Base-by-base conservation (phyloP, 768 basidiomycete species). In the Ephemerocybe angulata region DNA sequence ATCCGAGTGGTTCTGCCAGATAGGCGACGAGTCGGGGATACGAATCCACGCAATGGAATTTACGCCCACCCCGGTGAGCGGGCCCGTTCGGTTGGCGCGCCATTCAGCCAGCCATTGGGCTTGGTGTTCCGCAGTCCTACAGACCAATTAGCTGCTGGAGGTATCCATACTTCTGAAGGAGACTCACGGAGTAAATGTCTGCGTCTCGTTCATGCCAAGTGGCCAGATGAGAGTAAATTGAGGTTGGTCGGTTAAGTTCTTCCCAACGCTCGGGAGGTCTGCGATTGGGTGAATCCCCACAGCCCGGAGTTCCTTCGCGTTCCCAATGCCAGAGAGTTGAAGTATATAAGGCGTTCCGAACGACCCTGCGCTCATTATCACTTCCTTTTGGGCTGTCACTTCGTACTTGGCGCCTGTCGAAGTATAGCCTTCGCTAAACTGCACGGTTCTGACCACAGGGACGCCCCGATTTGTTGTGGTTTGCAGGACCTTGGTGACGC, bases 11-110 rank as follows among this genome's bases (percentile, higher is more conserved):
- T 29, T 55, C 3, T 54, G 40, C 46, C 61, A 61, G 13, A 53
- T 54, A 17, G 56, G 44, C 12, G 58, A 62, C 66, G 17, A 65
- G 69, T 37, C 72, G 63, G 74, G 67, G 66, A 57, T 55, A 66
- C 75, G 54, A 57, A 63, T 13, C 60, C 60, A 58, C 47, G 57
- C 37, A 57, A 71, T 35, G 69, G 71, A 35, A 61, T 78, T 55
- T 61, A 66, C 53, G 64, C 73, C 51, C 67, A 76, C 60, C 63
- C 67, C 1, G n/a, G 27, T 29, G 41, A 46, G 27, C 10, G 66
- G 64, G 7, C 70, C 66, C 0, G 63, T 66, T 10, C 66, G 59
- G 64, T 31, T 55, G 28, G n/a, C 30, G 17, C 50, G 31, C 58
- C 58, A 59, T 29, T 56, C 37, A 5, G 17, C 25, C n/a, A 59